Evolutionary conservation across 2,329 filamentous ascomycete species (phyloP).

Genomic region (Penicillium digitatum): DNA sequence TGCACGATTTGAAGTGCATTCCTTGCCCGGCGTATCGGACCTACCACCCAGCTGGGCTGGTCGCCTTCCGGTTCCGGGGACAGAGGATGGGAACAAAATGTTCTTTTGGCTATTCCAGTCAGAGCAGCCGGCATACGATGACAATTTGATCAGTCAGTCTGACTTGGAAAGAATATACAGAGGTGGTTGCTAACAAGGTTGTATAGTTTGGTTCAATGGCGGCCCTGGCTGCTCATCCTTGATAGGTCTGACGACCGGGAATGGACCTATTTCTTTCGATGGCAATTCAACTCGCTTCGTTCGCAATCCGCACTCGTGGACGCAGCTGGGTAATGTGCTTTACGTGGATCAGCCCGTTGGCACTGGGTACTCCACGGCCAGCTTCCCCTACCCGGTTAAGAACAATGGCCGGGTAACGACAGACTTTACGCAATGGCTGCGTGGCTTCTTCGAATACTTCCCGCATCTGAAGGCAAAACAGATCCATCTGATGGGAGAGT

Average conservation of each 20-base stretch:
- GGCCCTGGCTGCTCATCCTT: constrained; percentile 38
- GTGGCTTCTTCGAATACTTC: constrained; percentile 30
- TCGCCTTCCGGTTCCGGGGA: constrained; percentile 29
- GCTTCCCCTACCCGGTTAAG: constrained; percentile 26
- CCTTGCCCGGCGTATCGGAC: constrained; percentile 27
- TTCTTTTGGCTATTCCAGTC: constrained; percentile 40
- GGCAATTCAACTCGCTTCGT: constrained; percentile 26
- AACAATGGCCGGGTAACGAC: constrained; percentile 29
- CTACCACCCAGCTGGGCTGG: constrained; percentile 37
- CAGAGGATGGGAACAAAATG: constrained; percentile 27
- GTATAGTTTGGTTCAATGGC: constrained; percentile 37
- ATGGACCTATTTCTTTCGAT: constrained; percentile 33
- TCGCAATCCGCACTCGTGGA: constrained; percentile 29
- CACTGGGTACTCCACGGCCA: constrained; percentile 35
- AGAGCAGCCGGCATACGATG: constrained; percentile 29
- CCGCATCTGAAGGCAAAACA: constrained; percentile 31
- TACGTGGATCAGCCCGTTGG: constrained; percentile 40
- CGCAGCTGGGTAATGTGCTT: constrained; percentile 33
- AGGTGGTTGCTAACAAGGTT: constrained; percentile 7
- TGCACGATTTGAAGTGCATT: constrained; percentile 28
- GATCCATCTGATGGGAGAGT: constrained; percentile 39
- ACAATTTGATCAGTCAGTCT: constrained; percentile 35
- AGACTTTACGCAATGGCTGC: constrained; percentile 33
- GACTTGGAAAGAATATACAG: not conserved
- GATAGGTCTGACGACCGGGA: constrained; percentile 32